Evolutionary conservation across 228 moss, liverwort and hornwort genomes (phyloP).

Genomic region (Sphagnum fallax): DNA sequence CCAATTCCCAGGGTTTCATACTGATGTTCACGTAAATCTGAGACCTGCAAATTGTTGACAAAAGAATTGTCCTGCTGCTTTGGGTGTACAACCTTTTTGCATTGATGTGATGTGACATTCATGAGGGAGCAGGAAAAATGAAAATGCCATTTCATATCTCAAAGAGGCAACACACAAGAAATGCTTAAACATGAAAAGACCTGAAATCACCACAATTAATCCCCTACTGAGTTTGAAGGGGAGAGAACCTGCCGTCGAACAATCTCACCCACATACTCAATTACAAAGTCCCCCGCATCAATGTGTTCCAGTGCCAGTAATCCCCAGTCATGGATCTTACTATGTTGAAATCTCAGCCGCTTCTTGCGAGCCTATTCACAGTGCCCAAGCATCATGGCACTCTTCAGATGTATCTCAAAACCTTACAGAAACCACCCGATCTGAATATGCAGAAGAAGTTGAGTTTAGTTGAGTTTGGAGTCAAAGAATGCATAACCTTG

Average conservation of each 20-base stretch:
- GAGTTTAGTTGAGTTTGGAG: too few relatives aligned
- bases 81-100: too few relatives aligned
- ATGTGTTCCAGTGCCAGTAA: slow-evolving; percentile 77
- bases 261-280: slow-evolving; percentile 94
- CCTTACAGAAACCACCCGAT: neutral
- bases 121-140: too few relatives aligned
- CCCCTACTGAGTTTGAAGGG: neutral
- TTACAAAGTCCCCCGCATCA: slow-evolving; percentile 85
- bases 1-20: slow-evolving; percentile 78
- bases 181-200: too few relatives aligned
- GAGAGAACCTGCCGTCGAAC: slow-evolving; percentile 51
- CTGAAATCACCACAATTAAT: too few relatives aligned
- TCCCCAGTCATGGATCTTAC: slow-evolving; percentile 92
- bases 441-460: too few relatives aligned
- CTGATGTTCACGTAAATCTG: slow-evolving; percentile 58
- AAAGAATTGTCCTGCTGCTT: neutral
- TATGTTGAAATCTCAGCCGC: slow-evolving; percentile 72
- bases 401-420: neutral
- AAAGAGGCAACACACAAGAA: too few relatives aligned
- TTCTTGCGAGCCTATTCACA: slow-evolving; percentile 57
- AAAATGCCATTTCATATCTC: too few relatives aligned
- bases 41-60: slow-evolving; percentile 27
- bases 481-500: slow-evolving; percentile 21
- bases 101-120: too few relatives aligned
- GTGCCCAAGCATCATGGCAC: neutral